Evolutionary conservation across 306 rosid genomes (phyloP), one percentile per base, ranked within the genome.

Genomic region (Corylus avellana): DNA sequence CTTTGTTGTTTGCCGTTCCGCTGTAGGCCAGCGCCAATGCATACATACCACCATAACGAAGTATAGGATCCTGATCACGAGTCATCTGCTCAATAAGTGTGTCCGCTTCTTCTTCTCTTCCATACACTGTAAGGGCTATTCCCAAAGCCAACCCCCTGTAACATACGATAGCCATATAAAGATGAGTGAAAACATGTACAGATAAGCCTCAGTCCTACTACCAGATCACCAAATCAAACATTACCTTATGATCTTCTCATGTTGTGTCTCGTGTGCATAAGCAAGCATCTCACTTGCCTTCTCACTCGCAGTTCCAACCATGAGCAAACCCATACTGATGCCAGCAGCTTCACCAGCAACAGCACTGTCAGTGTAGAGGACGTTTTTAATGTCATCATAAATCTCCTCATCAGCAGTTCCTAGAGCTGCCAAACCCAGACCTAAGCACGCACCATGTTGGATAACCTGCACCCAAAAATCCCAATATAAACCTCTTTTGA

Each of bases 301-400:
- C 80, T 91, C 97, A 84, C 98, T 92, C 58, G 94, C 98, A 44
- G 98, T 95, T 77, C 98, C 98, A 84, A 95, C 98, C 98, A 95
- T 90, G 73, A 95, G 98, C 78, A 95, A 90, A 46, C 98, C 98
- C 98, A 95, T 89, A 82, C 98, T 91, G 73, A 95, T 90, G 32
- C 98, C 98, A 78, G 98, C 98, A 80, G 98, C 98, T 82, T 92
- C 98, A 5, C 98, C 98, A 49, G 98, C 98, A 79, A 95, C 98
- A 37, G 98, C 97, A 85, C 97, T 91, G 88, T 95, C 98, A 12
- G 98, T 91, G 82, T 90, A 92, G 25, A 95, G 98, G 76, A 88
- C 98, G 71, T 75, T 91, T 84, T 92, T 92, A 18, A 92, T 90
- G 84, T 92, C 97, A 74, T 95, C 98, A 75, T 89, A 95, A 46